Evolutionary conservation across 164 flowering plant genomes (phyloP), one percentile per base, ranked within the genome.

Genomic region (Sextonia rubra): DNA sequence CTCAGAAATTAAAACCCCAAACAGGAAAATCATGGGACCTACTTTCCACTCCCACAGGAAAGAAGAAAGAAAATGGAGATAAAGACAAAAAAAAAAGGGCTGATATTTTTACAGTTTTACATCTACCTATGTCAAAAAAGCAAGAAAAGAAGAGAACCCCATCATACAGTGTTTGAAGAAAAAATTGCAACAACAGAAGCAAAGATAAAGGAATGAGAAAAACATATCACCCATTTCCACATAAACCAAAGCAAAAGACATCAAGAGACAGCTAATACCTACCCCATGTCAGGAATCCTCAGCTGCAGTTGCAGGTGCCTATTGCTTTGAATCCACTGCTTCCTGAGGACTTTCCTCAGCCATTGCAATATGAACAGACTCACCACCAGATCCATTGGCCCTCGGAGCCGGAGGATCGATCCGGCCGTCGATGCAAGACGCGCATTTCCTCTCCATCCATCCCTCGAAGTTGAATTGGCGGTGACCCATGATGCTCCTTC

Each of bases 361-460:
- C 22, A 25, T 72, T 3, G 81, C 75, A 58, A 72, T 76, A 47
- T 81, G 78, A 61, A 69, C 72, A 11, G 77, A 62, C 26, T 73
- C 80, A 4, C 55, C 69, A 20, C 20, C 58, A 52, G 17, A 3
- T 5, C 20, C n/a, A 26, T 76, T 17, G 48, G 69, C 69, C 18
- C 30, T 48, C 5, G 44, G 62, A 4, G 69, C 76, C 29, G 73
- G 80, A 3, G 64, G 76, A 1, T 75, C 83, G 48, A 88, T 71
- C 44, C 83, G 76, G 9, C 95, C 95, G 66, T 89, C 91, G 30
- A 90, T 73, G 69, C 97, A 92, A n/a, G 90, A 76, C 2, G 89
- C 72, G 70, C 92, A 92, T 73, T 89, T 90, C 18, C 71, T 80
- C 77, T 90, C 92, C 1, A 86, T 82, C 95, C 93, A 90, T 2